phyloP scores from a whole-genome alignment of 1,139 yeast genomes.

The Saccharomyces hybrid region DNA sequence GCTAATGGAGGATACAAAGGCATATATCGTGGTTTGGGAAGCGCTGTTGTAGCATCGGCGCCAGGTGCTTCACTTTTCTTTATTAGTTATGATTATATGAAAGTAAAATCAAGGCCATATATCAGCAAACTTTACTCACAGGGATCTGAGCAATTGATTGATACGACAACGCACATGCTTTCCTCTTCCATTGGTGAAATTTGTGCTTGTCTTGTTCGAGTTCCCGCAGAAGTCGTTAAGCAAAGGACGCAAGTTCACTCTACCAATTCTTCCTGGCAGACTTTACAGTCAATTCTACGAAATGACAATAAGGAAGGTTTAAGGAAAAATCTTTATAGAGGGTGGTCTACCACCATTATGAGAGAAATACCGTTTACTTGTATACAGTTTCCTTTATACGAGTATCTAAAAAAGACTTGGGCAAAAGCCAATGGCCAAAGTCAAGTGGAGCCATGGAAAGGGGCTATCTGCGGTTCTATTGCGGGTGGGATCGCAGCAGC shows the following conservation, averaged over 20 bases:
- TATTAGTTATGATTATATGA: slow-evolving; percentile 77
- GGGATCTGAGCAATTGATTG: slow-evolving; percentile 32
- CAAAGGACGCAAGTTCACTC: slow-evolving; percentile 76
- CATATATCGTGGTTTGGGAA: slow-evolving; percentile 84
- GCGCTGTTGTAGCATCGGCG: slow-evolving; percentile 91
- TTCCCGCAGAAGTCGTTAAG: slow-evolving; percentile 94
- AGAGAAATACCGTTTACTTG: slow-evolving; percentile 94
- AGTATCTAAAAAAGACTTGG: slow-evolving; percentile 60
- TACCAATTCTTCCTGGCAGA: slow-evolving; percentile 52
- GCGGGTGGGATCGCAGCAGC: slow-evolving; percentile 98
- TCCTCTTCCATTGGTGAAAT: slow-evolving; percentile 87
- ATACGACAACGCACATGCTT: slow-evolving; percentile 61
- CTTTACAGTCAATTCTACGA: slow-evolving; percentile 53
- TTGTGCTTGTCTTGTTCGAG: slow-evolving; percentile 88
- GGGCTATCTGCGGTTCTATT: slow-evolving; percentile 89
- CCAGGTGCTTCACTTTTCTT: slow-evolving; percentile 90
- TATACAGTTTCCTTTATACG: slow-evolving; percentile 92
- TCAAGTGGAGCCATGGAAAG: slow-evolving; percentile 54
- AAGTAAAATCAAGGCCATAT: slow-evolving; percentile 45
- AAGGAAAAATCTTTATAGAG: slow-evolving; percentile 74
- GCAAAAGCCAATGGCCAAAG: slow-evolving; percentile 34
- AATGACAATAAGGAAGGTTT: slow-evolving; percentile 71
- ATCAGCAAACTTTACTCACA: slow-evolving; percentile 21
- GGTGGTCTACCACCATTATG: slow-evolving; percentile 87
- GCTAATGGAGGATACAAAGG: slow-evolving; percentile 90